Percentiles rank a stretch among this genome's conserved stretches.
Evolutionary conservation across 495 filamentous ascomycete genomes (phyloP).

Genomic region (Darksidea phi): DNA sequence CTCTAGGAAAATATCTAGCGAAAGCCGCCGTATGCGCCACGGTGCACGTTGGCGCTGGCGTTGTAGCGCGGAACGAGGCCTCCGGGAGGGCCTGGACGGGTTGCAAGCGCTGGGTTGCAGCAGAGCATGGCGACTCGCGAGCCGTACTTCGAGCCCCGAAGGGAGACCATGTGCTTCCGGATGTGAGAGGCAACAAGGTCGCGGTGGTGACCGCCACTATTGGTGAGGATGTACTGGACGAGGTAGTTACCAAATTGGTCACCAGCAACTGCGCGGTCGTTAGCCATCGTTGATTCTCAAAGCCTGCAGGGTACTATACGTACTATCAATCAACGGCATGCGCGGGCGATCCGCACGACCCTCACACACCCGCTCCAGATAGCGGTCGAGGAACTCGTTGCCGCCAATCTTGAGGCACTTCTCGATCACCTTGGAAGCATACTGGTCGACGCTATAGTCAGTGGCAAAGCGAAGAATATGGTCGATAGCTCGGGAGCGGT

Average conservation of each 20-base stretch:
- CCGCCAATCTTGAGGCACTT: constrained; percentile 98
- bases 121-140: constrained; percentile 98
- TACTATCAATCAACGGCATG: constrained; percentile 94
- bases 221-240: constrained; percentile 91
- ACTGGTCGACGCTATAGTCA: constrained; percentile 99
- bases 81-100: constrained; percentile 78
- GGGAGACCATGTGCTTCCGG: constrained; percentile 97
- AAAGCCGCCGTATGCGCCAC: constrained; percentile 28
- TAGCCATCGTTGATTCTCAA: constrained; percentile 26
- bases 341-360: constrained; percentile 86
- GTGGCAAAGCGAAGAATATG: constrained; percentile 89
- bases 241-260: constrained; percentile 99
- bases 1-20: constrained; percentile 7
- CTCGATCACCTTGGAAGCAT: constrained; percentile 97
- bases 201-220: constrained; percentile 80
- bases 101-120: constrained; percentile 84
- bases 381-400: constrained; percentile 84
- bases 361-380: constrained; percentile 90
- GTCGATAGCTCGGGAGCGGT: constrained; percentile 89
- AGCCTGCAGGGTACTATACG: constrained; percentile 38
- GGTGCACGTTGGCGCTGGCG: constrained; percentile 45
- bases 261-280: constrained; percentile 66
- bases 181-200: constrained; percentile 92
- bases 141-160: constrained; percentile 96
- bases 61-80: constrained; percentile 62